Base-by-base conservation (phyloP, 371 early-diverging fungal species). In the Apophysomyces variabilis region DNA sequence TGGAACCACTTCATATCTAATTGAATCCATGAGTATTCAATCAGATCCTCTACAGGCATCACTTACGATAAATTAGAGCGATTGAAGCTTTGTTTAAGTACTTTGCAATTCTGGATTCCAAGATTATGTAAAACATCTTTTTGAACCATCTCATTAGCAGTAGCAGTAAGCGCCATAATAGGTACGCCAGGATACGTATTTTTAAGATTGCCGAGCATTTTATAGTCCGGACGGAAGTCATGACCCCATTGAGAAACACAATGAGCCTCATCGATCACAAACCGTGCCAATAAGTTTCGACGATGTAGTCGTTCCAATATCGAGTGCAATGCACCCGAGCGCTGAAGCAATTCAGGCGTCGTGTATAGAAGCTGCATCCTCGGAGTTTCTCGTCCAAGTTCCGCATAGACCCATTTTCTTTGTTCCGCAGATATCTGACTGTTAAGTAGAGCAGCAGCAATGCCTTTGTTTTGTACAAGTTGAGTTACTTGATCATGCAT, bases 211-310 rank as follows among this genome's bases (percentile, higher is more conserved):
- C 92, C 89, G 12, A 95, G 68, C 38, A 87, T 79, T 72, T 92
- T 93, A 71, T 94, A 96, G 59, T 90, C 92, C 0, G 90, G 90
- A 57, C 92, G 87, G 89, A 93, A 99, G 71, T 99, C 99, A 76
- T 97, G 96, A 11, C 99, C 99, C 99, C 99, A 99, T 62, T 93
- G 93, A 39, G 90, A 91, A 7, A 99, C 88, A 79, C 99, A 99
- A 74, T 99, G 99, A 0, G 98, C 99, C 78, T 99, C 99, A 71
- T 99, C 99, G 66, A 99, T 89, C 8, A 99, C 99, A 86, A 99
- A 98, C 56, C 93, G 87, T 0, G 94, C 95, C 32, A 97, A 72
- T 21, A 76, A 72, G 5, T 82, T 74, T 9, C 88, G 82, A 0
- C 61, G 26, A 69, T 96, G 73, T 13, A 97, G 77, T 3, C 57